A percentile compares a stretch with the other conserved stretches of the same genome.
These are phyloP conservation scores for Neotropicomus parvogracilis DNA, from an alignment of 1,284 basidiomycete species.

Conservation along the genomic window DNA sequence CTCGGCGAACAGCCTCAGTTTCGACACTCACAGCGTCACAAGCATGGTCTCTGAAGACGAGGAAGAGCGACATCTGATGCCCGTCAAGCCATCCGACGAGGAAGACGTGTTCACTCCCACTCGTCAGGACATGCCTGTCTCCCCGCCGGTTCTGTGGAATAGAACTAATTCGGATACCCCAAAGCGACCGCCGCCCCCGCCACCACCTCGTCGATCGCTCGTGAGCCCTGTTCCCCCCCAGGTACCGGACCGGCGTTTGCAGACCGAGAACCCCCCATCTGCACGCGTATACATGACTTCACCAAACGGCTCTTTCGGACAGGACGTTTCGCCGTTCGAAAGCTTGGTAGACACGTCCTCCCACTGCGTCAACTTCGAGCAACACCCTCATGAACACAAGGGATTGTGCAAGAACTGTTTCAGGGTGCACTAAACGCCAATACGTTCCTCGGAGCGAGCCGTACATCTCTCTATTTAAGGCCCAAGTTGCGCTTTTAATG, in stretches of 20 bases:
- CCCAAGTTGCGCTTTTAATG: background rate
- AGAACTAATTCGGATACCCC: slow-evolving; percentile 20
- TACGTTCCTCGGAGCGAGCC: background rate
- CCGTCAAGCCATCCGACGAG: slow-evolving; percentile 23
- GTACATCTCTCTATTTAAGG: background rate
- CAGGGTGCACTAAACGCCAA: slow-evolving; percentile 18
- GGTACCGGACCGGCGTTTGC: slow-evolving; percentile 22
- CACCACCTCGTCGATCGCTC: slow-evolving; percentile 38
- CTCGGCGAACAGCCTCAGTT: slow-evolving; percentile 24
- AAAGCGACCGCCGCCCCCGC: slow-evolving; percentile 36
- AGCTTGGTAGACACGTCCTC: slow-evolving; percentile 29
- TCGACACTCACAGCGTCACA: slow-evolving; percentile 43
- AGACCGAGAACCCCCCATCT: slow-evolving; percentile 10
- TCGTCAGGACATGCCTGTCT: slow-evolving; percentile 19
- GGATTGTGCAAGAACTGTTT: slow-evolving; percentile 30
- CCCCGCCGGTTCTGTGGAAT: slow-evolving; percentile 34
- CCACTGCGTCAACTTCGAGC: slow-evolving; percentile 20
- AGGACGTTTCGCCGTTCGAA: slow-evolving; percentile 31
- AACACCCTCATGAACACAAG: slow-evolving; percentile 18
- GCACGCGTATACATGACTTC: slow-evolving; percentile 11
- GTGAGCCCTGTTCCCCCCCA: slow-evolving; percentile 15
- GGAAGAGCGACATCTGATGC: slow-evolving; percentile 36
- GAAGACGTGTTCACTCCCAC: slow-evolving; percentile 16
- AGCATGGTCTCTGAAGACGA: slow-evolving; percentile 43
- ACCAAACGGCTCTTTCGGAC: slow-evolving; percentile 1